These are phyloP conservation scores for Hydrangea macrophylla DNA, from an alignment of 148 eudicot species.

Conservation along the genomic window DNA sequence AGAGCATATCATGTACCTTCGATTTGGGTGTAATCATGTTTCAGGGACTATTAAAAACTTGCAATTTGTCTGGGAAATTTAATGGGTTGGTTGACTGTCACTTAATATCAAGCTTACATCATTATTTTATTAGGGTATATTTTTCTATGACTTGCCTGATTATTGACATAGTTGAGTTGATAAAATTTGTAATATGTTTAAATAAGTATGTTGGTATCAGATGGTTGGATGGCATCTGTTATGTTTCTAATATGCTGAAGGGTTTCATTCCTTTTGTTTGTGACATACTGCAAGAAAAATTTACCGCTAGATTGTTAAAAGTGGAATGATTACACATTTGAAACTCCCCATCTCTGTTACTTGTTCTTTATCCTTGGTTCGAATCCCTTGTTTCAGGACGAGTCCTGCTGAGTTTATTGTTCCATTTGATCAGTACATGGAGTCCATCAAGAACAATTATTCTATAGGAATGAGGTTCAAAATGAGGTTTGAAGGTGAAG, in stretches of 20 bases:
- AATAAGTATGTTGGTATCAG: background rate
- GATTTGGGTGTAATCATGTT: no score
- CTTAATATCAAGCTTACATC: background rate
- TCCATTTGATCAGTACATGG: slow-evolving; percentile 85
- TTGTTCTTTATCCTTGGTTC: background rate
- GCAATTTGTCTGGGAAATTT: background rate
- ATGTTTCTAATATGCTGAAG: background rate
- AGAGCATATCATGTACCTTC: background rate
- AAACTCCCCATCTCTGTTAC: background rate
- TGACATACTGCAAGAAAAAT: background rate
- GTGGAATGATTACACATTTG: background rate
- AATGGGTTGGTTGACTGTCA: background rate
- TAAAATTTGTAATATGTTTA: background rate
- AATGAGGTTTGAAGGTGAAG: slow-evolving; percentile 99
- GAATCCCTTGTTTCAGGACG: slow-evolving; percentile 51
- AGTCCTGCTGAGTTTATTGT: slow-evolving; percentile 94
- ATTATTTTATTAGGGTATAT: no score
- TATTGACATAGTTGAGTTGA: background rate
- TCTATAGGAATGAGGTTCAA: slow-evolving; percentile 96
- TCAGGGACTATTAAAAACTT: background rate
- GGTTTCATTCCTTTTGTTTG: background rate
- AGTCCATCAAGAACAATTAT: slow-evolving; percentile 64
- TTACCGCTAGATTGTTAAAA: background rate
- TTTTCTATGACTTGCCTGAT: background rate
- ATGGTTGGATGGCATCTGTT: background rate